A percentile compares a stretch with the other conserved stretches of the same genome.
These are phyloP conservation scores for Saccharum spontaneum DNA, from an alignment of 176 grass and related monocot species.

Conservation along the genomic window DNA sequence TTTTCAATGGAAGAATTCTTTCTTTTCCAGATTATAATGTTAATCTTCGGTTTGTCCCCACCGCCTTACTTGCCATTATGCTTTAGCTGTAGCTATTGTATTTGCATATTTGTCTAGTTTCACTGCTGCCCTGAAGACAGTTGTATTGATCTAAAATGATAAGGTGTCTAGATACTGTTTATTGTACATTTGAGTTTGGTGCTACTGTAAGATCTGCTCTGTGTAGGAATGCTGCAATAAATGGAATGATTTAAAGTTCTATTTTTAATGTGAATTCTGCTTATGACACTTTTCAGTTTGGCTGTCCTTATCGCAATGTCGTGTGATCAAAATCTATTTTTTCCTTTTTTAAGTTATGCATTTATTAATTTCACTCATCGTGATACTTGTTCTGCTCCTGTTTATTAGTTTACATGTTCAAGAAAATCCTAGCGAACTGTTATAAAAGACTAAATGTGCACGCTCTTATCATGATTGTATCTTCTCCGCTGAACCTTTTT, in stretches of 20 bases:
- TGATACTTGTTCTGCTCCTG: background rate
- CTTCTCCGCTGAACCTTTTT: background rate
- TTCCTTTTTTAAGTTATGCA: background rate
- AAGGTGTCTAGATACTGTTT: background rate
- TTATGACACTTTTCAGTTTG: background rate
- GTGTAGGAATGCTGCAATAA: conserved; percentile 22
- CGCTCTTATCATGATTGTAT: background rate
- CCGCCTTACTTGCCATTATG: conserved; percentile 21
- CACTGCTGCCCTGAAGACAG: conserved; percentile 5
- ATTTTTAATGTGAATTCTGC: background rate
- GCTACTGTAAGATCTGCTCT: conserved; percentile 20
- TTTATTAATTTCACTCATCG: background rate
- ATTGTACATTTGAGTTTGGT: conserved; percentile 16
- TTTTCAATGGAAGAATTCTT: conserved; percentile 7
- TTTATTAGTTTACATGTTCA: conserved; percentile 1
- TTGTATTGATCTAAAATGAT: background rate
- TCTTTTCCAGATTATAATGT: background rate
- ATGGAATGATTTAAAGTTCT: background rate
- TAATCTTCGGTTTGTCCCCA: background rate
- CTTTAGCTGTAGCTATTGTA: conserved; percentile 33
- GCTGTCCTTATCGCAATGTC: background rate
- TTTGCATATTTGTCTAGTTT: conserved; percentile 29
- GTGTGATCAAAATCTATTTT: background rate
- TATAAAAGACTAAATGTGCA: conserved; percentile 10
- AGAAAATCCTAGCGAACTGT: background rate